Evolutionary conservation across 2,329 filamentous ascomycete genomes (phyloP).

Genomic region (Aureobasidium namibiae): DNA sequence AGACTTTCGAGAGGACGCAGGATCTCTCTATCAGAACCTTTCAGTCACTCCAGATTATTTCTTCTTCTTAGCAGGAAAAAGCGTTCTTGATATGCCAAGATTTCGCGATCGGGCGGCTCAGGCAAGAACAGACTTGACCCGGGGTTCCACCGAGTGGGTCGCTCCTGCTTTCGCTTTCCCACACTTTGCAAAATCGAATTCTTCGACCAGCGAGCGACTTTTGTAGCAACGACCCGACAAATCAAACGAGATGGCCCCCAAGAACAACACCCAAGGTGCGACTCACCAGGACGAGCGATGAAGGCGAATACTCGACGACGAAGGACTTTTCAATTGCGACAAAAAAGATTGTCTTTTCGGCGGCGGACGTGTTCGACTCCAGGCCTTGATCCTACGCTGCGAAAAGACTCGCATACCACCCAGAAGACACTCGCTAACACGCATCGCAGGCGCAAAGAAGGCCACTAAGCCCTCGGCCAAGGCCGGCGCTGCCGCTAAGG

Average conservation of each 20-base stretch:
- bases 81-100: background rate
- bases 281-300: conserved; percentile 4
- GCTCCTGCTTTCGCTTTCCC: background rate
- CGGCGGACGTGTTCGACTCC: conserved; percentile 6
- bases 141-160: background rate
- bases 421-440: conserved; percentile 17
- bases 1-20: too few relatives aligned
- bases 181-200: background rate
- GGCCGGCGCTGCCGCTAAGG: conserved; percentile 90
- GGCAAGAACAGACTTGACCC: too few relatives aligned
- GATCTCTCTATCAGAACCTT: too few relatives aligned
- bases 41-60: background rate
- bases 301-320: background rate
- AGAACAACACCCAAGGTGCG: conserved; percentile 24
- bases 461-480: conserved; percentile 59
- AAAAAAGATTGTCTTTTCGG: conserved; percentile 7
- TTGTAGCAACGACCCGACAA: conserved; percentile 19
- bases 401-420: conserved; percentile 12
- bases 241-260: conserved; percentile 32
- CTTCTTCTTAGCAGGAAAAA: background rate
- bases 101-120: background rate
- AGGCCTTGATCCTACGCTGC: conserved; percentile 1
- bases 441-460: conserved; percentile 13
- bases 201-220: conserved; percentile 20
- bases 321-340: background rate